Evolutionary conservation across 306 rosid genomes (phyloP).

Genomic region (Lotus japonicus): DNA sequence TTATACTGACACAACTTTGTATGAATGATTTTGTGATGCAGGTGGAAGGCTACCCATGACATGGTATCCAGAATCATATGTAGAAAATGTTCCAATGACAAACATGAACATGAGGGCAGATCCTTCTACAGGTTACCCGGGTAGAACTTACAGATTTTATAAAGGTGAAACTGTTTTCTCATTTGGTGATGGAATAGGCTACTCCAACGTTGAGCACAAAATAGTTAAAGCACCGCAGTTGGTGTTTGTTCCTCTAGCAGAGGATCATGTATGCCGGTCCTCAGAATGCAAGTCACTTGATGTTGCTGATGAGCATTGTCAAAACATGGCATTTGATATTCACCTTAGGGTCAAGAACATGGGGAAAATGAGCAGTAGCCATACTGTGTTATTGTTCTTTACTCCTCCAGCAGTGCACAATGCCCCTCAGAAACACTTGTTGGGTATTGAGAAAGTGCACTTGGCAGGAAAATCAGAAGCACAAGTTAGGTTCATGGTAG

Average conservation of each 20-base stretch:
- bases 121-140: constrained; percentile 71
- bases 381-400: constrained; percentile 60
- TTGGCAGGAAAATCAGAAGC: constrained; percentile 42
- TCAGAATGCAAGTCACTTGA: constrained; percentile 71
- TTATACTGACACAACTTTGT: neutral
- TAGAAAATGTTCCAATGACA: constrained; percentile 84
- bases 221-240: constrained; percentile 54
- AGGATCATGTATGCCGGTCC: constrained; percentile 56
- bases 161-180: constrained; percentile 74
- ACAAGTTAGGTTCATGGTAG: constrained; percentile 57
- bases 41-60: constrained; percentile 98
- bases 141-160: constrained; percentile 79
- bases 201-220: constrained; percentile 46
- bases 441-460: constrained; percentile 69
- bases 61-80: constrained; percentile 94
- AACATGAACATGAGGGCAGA: constrained; percentile 96
- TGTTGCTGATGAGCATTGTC: constrained; percentile 46
- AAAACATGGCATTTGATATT: constrained; percentile 55
- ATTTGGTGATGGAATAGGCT: constrained; percentile 87
- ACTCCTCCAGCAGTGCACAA: constrained; percentile 72
- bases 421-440: constrained; percentile 74
- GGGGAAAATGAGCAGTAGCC: constrained; percentile 57
- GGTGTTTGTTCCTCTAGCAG: constrained; percentile 57
- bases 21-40: constrained; percentile 23
- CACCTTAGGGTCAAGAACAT: constrained; percentile 60